Evolutionary conservation across 495 filamentous ascomycete genomes (phyloP), one percentile per base, ranked within the genome.

Genomic region (Penicillium paradoxum): DNA sequence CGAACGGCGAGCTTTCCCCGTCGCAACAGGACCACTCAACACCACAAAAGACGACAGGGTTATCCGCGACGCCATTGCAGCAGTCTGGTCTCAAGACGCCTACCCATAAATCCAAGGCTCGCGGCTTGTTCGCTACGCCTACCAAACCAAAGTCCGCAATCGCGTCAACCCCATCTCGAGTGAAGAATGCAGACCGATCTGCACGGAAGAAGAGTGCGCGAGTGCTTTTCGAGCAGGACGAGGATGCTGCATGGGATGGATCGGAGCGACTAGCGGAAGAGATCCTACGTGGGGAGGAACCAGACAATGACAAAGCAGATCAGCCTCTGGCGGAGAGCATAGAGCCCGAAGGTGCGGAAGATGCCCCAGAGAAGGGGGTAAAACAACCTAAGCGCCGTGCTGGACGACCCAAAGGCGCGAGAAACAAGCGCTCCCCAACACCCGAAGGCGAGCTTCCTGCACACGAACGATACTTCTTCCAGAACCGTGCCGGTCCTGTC

Each of bases 401-500:
- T 57, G 84, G 79, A 61, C 75, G 77, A 65, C 82, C 75, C 14
- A 86, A 83, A 53, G 78, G 78, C 17, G 69, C 78, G 10, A 77
- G 74, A 60, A 80, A 83, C 51, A 87, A 87, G 63, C 84, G 81
- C 37, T 87, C 88, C 10, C 87, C 88, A 6, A 90, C 89, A 8
- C 89, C 92, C 4, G 87, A 89, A 32, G 77, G 79, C 24, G 81
- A 91, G 53, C 76, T 97, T 4, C 87, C 91, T 18, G 75, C 90
- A 0, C 87, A 96, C 56, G 93, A 98, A 64, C 85, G 84, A 45
- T 98, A 95, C 65, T 97, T 98, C 64, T 90, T 85, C 68, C 87
- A 97, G 59, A 96, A 96, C 66, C 84, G 88, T 30, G 83, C 89
- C 14, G 89, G 88, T 17, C 78, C 83, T 4, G 71, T 78, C 40